phyloP scores from a whole-genome alignment of 2,329 filamentous ascomycete species.

The Pseudogymnoascus sp. region DNA sequence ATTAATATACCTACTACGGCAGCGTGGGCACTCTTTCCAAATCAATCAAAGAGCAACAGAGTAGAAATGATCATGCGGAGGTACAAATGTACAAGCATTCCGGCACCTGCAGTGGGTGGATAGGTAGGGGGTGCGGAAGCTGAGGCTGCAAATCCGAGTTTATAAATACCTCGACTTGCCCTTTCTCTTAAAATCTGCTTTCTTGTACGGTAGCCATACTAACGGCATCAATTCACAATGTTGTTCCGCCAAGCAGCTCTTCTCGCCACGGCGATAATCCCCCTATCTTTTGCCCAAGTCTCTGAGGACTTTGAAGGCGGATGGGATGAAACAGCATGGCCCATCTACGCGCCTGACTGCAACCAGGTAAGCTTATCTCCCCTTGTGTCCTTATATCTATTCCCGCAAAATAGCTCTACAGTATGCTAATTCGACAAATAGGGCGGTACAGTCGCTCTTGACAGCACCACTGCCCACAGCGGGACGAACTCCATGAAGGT shows the following conservation, averaged over 20 bases:
- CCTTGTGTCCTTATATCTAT: not conserved
- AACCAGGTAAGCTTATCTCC: constrained; percentile 36
- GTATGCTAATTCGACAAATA: not conserved
- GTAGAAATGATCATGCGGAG: constrained; percentile 13
- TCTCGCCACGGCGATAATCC: constrained; percentile 40
- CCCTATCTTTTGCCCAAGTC: constrained; percentile 39
- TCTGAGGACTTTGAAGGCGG: constrained; percentile 51
- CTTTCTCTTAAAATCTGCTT: constrained; percentile 14
- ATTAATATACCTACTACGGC: constrained; percentile 23
- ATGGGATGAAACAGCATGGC: constrained; percentile 51
- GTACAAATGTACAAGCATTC: constrained; percentile 14
- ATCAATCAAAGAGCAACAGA: constrained; percentile 10
- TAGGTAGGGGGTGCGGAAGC: constrained; percentile 9
- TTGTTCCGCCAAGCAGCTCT: constrained; percentile 40
- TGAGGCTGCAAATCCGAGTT: constrained; percentile 19
- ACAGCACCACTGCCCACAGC: constrained; percentile 48
- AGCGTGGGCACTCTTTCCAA: constrained; percentile 22
- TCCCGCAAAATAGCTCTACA: not conserved
- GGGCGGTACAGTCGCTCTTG: constrained; percentile 47
- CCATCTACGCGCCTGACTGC: constrained; percentile 51
- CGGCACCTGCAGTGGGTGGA: constrained; percentile 17
- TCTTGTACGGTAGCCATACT: constrained; percentile 10
- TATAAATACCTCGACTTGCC: constrained; percentile 24
- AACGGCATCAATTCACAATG: constrained; percentile 16
- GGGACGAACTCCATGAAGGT: constrained; percentile 49